phyloP scores from a whole-genome alignment of 768 basidiomycete species.

The Termitomyces eurrhizus region DNA sequence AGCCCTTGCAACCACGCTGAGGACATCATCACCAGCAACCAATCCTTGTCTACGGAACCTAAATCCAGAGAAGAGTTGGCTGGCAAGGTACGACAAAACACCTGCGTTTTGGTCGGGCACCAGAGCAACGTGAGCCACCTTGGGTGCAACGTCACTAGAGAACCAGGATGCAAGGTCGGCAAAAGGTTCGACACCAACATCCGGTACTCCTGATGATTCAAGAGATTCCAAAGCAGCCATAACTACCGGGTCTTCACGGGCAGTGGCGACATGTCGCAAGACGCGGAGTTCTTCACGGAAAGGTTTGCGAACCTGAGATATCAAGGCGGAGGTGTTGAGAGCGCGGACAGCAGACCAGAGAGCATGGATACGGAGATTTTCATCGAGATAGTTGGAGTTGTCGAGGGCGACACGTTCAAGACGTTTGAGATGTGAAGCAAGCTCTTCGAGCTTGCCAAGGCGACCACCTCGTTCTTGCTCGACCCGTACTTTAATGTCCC shows the following conservation, averaged over 20 bases:
- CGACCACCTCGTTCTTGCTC: slow-evolving; percentile 96
- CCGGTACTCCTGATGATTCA: slow-evolving; percentile 70
- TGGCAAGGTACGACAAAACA: slow-evolving; percentile 81
- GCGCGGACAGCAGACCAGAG: slow-evolving; percentile 93
- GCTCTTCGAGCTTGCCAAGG: slow-evolving; percentile 90
- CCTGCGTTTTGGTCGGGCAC: slow-evolving; percentile 91
- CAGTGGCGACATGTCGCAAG: slow-evolving; percentile 68
- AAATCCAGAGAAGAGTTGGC: slow-evolving; percentile 69
- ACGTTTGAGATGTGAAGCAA: slow-evolving; percentile 85
- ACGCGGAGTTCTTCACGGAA: slow-evolving; percentile 90
- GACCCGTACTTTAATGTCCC: slow-evolving; percentile 92
- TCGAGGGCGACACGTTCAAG: slow-evolving; percentile 89
- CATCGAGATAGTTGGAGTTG: slow-evolving; percentile 87
- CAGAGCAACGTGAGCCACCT: slow-evolving; percentile 83
- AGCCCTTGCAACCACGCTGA: slow-evolving; percentile 83
- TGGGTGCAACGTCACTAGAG: slow-evolving; percentile 73
- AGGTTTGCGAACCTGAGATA: slow-evolving; percentile 64
- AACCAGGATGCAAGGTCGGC: slow-evolving; percentile 93
- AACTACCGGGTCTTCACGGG: slow-evolving; percentile 68
- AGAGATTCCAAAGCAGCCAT: slow-evolving; percentile 63
- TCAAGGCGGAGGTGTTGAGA: slow-evolving; percentile 58
- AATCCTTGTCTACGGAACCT: slow-evolving; percentile 79
- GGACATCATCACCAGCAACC: slow-evolving; percentile 76
- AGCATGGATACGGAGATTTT: slow-evolving; percentile 87
- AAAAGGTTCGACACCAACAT: slow-evolving; percentile 82